Percentiles rank a stretch among this genome's conserved stretches.
These are phyloP conservation scores for Exophiala aquamarina DNA, from an alignment of 2,329 filamentous ascomycete genomes.

Conservation along the genomic window DNA sequence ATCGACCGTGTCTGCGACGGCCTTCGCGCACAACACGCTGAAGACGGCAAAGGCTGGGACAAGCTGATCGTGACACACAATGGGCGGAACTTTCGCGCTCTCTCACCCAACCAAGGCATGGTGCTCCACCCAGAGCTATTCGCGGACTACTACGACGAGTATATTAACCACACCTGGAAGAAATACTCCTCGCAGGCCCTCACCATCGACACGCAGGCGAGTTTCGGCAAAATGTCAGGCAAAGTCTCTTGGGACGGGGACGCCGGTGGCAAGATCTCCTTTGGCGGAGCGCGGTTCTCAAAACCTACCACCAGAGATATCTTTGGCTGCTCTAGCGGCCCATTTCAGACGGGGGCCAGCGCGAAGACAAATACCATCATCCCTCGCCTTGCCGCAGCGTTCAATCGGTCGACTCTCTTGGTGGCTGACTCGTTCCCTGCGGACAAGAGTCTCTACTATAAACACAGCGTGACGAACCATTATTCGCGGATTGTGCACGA, in stretches of 20 bases:
- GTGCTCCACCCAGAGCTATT: conserved; percentile 47
- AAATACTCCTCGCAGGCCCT: conserved; percentile 48
- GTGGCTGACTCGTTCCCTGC: conserved; percentile 46
- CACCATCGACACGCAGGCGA: conserved; percentile 65
- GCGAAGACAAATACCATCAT: conserved; percentile 61
- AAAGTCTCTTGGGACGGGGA: conserved; percentile 38
- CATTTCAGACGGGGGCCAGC: conserved; percentile 51
- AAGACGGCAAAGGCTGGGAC: conserved; percentile 63
- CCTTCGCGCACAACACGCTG: conserved; percentile 54
- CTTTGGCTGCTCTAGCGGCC: conserved; percentile 64
- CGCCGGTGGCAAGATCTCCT: conserved; percentile 40
- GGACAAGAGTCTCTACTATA: conserved; percentile 57
- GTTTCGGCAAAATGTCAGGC: conserved; percentile 54
- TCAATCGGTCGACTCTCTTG: conserved; percentile 72
- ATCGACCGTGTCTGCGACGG: conserved; percentile 56
- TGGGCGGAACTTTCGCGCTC: conserved; percentile 41
- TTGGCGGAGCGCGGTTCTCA: conserved; percentile 50
- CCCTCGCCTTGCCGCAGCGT: conserved; percentile 71
- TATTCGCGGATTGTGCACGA: conserved; percentile 66
- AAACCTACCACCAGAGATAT: conserved; percentile 63
- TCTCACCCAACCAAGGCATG: conserved; percentile 46
- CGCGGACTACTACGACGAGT: conserved; percentile 52
- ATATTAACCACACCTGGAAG: conserved; percentile 53
- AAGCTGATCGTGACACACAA: conserved; percentile 52
- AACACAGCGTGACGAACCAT: conserved; percentile 60